These are phyloP conservation scores for Incumbomyces lentus DNA, from an alignment of 2,329 filamentous ascomycete genomes.

Conservation along the genomic window DNA sequence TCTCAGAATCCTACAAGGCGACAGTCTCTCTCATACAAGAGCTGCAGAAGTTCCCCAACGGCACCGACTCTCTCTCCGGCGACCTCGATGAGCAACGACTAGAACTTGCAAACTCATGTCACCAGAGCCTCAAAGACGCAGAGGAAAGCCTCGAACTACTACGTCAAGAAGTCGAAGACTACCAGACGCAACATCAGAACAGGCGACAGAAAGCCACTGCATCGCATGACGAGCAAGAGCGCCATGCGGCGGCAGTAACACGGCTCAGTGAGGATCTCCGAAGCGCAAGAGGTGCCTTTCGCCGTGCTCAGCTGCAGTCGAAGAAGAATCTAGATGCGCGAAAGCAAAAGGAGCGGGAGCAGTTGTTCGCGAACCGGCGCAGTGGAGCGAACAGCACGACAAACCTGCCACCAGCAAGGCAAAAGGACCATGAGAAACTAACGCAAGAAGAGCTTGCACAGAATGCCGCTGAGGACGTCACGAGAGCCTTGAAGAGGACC, in stretches of 20 bases:
- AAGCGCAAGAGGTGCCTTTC: constrained; percentile 57
- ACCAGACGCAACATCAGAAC: constrained; percentile 3
- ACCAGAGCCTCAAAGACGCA: constrained; percentile 62
- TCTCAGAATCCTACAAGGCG: constrained; percentile 44
- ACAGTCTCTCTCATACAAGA: constrained; percentile 47
- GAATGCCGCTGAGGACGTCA: constrained; percentile 72
- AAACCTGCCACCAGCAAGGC: constrained; percentile 12
- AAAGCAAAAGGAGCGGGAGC: constrained; percentile 63
- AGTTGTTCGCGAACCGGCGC: constrained; percentile 53
- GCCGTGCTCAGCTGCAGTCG: constrained; percentile 69
- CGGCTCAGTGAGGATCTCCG: constrained; percentile 61
- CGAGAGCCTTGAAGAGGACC: constrained; percentile 68
- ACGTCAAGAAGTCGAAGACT: constrained; percentile 63
- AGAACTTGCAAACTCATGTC: constrained; percentile 73
- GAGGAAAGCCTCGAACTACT: constrained; percentile 78
- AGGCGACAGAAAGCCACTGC: background rate
- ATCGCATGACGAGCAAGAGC: constrained; percentile 46
- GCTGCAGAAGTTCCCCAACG: constrained; percentile 48
- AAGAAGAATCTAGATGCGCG: constrained; percentile 65
- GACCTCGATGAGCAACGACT: constrained; percentile 51
- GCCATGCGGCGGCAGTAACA: constrained; percentile 56
- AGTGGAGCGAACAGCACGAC: constrained; percentile 17
- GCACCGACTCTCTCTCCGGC: constrained; percentile 49
- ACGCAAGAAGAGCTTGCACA: constrained; percentile 64
- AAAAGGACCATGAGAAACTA: constrained; percentile 37